Conservation (phyloP, 768 basidiomycete species). For the Kwoniella shandongensis region DNA sequence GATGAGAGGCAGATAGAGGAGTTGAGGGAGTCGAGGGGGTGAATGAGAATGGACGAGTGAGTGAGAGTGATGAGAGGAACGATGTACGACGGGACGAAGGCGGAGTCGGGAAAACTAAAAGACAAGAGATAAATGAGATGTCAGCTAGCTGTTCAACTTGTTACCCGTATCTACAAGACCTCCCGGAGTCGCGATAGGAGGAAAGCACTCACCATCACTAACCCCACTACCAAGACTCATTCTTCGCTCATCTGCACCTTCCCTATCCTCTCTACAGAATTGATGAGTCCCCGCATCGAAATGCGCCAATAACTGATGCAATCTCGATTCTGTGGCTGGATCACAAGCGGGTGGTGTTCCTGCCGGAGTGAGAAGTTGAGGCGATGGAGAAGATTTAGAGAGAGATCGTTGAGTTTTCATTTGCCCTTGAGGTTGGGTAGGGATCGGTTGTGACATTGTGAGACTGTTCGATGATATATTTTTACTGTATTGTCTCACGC, state of each 20-base stretch:
- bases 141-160: no score
- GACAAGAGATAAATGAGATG: no score
- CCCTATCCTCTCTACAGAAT: constrained; percentile 23
- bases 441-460: constrained; percentile 24
- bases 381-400: background rate
- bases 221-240: constrained; percentile 20
- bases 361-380: constrained; percentile 12
- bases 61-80: constrained; percentile 22
- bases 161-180: no score
- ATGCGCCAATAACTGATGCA: constrained; percentile 17
- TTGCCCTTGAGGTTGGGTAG: constrained; percentile 12
- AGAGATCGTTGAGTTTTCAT: constrained; percentile 2
- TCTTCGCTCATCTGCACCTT: constrained; percentile 13
- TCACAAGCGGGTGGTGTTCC: constrained; percentile 16
- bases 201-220: constrained; percentile 16
- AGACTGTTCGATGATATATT: background rate
- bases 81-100: constrained; percentile 22
- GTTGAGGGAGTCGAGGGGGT: constrained; percentile 7
- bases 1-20: constrained; percentile 1
- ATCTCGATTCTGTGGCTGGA: constrained; percentile 4
- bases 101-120: constrained; percentile 15
- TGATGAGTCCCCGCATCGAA: constrained; percentile 26
- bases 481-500: background rate
- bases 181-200: no score
- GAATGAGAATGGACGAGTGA: constrained; percentile 20